A percentile compares a stretch with the other conserved stretches of the same genome.
phyloP scores from a whole-genome alignment of 2,329 filamentous ascomycete species.

The Botrytis aclada region DNA sequence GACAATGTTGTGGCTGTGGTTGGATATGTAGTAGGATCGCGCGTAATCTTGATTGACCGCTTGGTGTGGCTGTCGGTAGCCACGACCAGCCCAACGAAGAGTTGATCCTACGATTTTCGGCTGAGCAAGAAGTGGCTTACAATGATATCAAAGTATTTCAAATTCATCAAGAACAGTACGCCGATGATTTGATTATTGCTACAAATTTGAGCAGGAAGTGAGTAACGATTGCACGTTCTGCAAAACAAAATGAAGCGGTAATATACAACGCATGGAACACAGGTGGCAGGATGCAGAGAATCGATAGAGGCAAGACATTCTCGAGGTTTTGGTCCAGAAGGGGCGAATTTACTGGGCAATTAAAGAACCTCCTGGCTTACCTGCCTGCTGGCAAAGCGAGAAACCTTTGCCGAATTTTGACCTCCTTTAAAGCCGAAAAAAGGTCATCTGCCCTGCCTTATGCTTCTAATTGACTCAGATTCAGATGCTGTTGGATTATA shows the following conservation, averaged over 20 bases:
- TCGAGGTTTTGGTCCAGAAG: too few relatives aligned
- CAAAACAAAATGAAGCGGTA: background rate
- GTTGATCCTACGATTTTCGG: background rate
- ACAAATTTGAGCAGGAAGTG: background rate
- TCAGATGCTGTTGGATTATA: background rate
- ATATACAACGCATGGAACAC: background rate
- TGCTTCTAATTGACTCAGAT: too few relatives aligned
- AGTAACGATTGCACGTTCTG: background rate
- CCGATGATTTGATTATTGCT: background rate
- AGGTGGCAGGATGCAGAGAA: background rate
- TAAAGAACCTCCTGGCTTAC: background rate
- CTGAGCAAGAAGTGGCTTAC: background rate
- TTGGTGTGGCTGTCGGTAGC: background rate
- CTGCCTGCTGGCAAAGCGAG: background rate
- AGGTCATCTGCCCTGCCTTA: background rate
- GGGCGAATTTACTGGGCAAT: background rate
- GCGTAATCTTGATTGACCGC: background rate
- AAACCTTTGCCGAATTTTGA: background rate
- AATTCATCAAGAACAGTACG: background rate
- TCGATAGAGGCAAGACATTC: background rate
- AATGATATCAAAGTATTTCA: background rate
- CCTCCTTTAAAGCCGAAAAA: background rate
- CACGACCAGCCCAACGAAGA: background rate
- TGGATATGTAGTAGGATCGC: conserved; percentile 1
- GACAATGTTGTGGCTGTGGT: background rate